These are phyloP conservation scores for Ceratocystis alfenasii DNA, from an alignment of 2,329 filamentous ascomycete species.

Conservation along the genomic window DNA sequence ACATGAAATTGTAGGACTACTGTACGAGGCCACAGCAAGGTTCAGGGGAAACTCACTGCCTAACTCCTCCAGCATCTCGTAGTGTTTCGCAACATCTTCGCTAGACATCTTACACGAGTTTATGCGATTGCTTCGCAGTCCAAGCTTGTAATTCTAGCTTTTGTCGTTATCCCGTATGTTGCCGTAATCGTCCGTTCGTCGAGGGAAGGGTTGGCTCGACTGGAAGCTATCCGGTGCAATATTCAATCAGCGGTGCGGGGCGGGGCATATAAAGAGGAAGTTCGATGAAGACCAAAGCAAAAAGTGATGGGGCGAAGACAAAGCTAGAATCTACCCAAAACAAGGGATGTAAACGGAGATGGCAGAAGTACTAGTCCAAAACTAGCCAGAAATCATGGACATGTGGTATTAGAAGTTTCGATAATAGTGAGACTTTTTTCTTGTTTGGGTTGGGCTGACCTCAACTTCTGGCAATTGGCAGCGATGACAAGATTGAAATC, in stretches of 20 bases:
- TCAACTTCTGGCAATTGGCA: background rate
- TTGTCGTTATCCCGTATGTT: background rate
- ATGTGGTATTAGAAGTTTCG: background rate
- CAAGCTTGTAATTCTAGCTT: background rate
- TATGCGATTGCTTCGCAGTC: background rate
- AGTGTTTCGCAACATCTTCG: slow-evolving; percentile 66
- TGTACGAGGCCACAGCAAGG: background rate
- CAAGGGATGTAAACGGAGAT: background rate
- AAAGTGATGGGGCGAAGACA: background rate
- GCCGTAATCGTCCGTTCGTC: background rate
- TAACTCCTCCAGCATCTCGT: slow-evolving; percentile 91
- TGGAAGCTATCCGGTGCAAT: background rate
- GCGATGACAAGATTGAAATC: background rate
- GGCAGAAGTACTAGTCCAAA: background rate
- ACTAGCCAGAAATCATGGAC: slow-evolving; percentile 3
- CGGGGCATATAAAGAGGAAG: background rate
- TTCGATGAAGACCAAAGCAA: background rate
- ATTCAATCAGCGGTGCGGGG: background rate
- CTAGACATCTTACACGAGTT: slow-evolving; percentile 37
- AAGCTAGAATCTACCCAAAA: background rate
- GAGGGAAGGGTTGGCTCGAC: background rate
- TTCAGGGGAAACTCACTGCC: slow-evolving; percentile 55
- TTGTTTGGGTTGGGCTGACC: background rate
- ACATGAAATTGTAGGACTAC: background rate
- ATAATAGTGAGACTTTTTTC: background rate